Conservation (phyloP, 2,329 filamentous ascomycete genomes). For the Alternaria brassicicola region DNA sequence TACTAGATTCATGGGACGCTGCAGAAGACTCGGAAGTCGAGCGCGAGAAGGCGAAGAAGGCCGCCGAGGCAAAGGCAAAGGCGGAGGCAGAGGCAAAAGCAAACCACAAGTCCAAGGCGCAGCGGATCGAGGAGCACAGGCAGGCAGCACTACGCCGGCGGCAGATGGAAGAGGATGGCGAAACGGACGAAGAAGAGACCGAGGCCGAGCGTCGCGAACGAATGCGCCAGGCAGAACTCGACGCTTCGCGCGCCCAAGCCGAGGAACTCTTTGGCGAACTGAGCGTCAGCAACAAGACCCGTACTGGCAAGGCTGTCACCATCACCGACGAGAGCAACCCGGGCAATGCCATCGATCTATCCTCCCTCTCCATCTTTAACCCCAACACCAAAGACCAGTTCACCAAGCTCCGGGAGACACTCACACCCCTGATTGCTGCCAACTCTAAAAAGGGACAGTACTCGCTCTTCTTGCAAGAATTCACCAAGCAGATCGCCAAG, state of each 20-base stretch:
- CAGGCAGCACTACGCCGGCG: slow-evolving; percentile 63
- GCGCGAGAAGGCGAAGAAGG: slow-evolving; percentile 91
- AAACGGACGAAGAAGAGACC: slow-evolving; percentile 72
- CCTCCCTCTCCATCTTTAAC: slow-evolving; percentile 82
- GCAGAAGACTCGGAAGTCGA: slow-evolving; percentile 97
- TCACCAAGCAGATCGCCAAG: slow-evolving; percentile 83
- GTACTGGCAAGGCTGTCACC: slow-evolving; percentile 69
- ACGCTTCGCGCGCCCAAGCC: slow-evolving; percentile 86
- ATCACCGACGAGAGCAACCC: slow-evolving; percentile 76
- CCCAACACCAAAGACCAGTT: slow-evolving; percentile 88
- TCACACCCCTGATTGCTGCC: slow-evolving; percentile 76
- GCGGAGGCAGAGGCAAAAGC: slow-evolving; percentile 86
- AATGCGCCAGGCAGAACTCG: slow-evolving; percentile 79
- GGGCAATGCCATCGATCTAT: slow-evolving; percentile 79
- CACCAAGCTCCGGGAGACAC: slow-evolving; percentile 73
- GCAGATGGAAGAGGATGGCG: slow-evolving; percentile 62
- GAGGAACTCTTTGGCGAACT: slow-evolving; percentile 86
- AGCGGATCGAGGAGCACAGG: slow-evolving; percentile 83
- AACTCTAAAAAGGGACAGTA: slow-evolving; percentile 92
- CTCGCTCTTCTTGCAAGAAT: slow-evolving; percentile 86
- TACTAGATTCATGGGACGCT: slow-evolving; percentile 95
- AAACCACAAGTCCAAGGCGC: slow-evolving; percentile 85
- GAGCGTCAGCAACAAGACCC: slow-evolving; percentile 71
- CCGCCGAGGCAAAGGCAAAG: slow-evolving; percentile 83
- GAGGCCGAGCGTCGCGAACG: slow-evolving; percentile 76